Base-by-base conservation (phyloP, 2,329 filamentous ascomycete genomes). In the Sporothrix brunneoviolacea region DNA sequence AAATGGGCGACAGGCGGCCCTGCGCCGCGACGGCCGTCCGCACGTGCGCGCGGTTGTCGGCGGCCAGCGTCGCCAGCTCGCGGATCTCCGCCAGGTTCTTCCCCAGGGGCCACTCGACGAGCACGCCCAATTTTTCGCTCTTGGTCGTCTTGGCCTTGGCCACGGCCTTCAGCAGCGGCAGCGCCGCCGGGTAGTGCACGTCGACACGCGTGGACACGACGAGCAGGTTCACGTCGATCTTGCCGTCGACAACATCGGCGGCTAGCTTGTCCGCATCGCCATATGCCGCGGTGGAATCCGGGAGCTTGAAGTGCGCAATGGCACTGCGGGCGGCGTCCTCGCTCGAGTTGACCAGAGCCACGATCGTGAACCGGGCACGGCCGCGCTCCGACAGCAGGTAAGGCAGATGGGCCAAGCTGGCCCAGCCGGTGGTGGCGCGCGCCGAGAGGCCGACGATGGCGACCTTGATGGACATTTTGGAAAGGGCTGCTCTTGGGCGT, bases 21-120 rank as follows among this genome's bases (percentile, higher is more conserved):
- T 83, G 79, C 2, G 80, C 51, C 0, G 75, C 76, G 0, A 82
- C 69, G 4, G 78, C 61, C 2, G 68, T 72, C 28, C 41, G 40
- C n/a, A 50, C n/a, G n/a, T 15, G 10, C n/a, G 15, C n/a, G 8
- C n/a, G 30, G 9, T 62, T 63, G 4, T 61, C 60, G 1, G 69
- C 62, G 6, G 64, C 64, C 7, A 19, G n/a, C 7, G n/a, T 16
- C 16, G 35, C 16, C 35, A 82, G 61, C 38, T 74, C 70, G 15
- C 59, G 57, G 0, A 70, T 74, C 1, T 70, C 63, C 2, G 58
- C 50, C 0, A 63, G 60, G 48, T 74, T 70, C 13, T 72, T 62
- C 0, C 74, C 75, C 0, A 83, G 64, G 6, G 77, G 80, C 76
- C 79, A 83, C 63, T 83, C 79, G 0, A 79, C 68, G 51, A 67